Percentiles rank a stretch among this genome's conserved stretches.
phyloP scores from a whole-genome alignment of 2,329 filamentous ascomycete species.

The Fusarium miscanthi region DNA sequence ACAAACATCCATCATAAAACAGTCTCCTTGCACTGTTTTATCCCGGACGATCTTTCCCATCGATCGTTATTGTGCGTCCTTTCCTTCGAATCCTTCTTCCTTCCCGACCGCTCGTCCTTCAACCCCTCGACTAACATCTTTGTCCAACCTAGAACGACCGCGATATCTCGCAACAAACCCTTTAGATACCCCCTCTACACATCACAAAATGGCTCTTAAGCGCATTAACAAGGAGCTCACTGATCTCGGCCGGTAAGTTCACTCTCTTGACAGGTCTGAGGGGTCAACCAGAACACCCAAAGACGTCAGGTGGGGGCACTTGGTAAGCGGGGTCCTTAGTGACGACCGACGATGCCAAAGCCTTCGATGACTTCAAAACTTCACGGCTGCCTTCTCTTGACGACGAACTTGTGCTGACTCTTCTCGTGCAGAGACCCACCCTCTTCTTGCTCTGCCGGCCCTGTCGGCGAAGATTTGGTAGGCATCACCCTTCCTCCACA shows the following conservation, averaged over 20 bases:
- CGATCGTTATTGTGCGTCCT: constrained; percentile 45
- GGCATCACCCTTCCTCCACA: constrained; percentile 55
- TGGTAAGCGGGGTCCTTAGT: constrained; percentile 51
- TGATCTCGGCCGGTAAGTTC: constrained; percentile 85
- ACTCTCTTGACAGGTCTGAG: constrained; percentile 33
- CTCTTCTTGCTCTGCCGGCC: constrained; percentile 97
- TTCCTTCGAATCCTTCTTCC: constrained; percentile 25
- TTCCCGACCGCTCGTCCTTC: constrained; percentile 24
- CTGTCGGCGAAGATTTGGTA: constrained; percentile 98
- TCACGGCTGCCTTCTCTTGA: neutral
- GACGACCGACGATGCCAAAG: constrained; percentile 28
- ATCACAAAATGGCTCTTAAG: constrained; percentile 82
- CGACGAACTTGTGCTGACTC: constrained; percentile 36
- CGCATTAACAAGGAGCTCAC: constrained; percentile 95
- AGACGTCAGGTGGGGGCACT: constrained; percentile 53
- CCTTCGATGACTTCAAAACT: constrained; percentile 19
- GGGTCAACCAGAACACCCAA: constrained; percentile 44
- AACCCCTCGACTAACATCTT: constrained; percentile 42
- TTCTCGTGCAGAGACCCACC: constrained; percentile 82
- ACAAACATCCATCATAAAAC: constrained; percentile 5
- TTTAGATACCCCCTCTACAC: constrained; percentile 45
- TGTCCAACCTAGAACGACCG: constrained; percentile 38
- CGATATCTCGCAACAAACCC: constrained; percentile 43
- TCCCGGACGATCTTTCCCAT: constrained; percentile 34
- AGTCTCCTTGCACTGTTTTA: constrained; percentile 24